Conservation (phyloP, 2,329 filamentous ascomycete species). For the Raffaelea albimanens region DNA sequence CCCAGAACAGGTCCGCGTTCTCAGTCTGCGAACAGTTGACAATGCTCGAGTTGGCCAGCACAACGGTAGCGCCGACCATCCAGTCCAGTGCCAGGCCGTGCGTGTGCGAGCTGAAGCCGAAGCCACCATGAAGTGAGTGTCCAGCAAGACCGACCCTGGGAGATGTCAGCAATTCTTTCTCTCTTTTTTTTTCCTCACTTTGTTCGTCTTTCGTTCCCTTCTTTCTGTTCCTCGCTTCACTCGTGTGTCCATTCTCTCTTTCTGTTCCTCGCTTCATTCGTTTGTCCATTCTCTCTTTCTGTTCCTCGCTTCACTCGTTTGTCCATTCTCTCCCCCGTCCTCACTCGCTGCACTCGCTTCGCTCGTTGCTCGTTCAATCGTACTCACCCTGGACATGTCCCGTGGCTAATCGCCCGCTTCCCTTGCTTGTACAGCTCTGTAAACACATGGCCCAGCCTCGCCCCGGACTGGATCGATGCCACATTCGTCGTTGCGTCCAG, state of each 20-base stretch:
- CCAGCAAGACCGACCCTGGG: constrained; percentile 28
- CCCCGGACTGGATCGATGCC: constrained; percentile 36
- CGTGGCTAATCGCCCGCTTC: constrained; percentile 34
- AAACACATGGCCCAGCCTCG: constrained; percentile 38
- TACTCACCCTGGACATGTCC: constrained; percentile 39
- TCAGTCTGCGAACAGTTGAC: constrained; percentile 22
- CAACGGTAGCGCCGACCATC: constrained; percentile 24
- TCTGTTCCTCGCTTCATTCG: too few species aligned
- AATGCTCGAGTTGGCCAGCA: constrained; percentile 24
- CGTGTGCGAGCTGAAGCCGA: constrained; percentile 26
- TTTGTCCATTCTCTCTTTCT: background rate
- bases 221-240: too few species aligned
- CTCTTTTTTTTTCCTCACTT: too few species aligned
- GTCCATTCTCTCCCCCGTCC: too few species aligned
- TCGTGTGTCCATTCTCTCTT: background rate
- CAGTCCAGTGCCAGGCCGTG: constrained; percentile 26
- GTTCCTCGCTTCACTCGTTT: too few species aligned
- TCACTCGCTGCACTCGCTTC: too few species aligned
- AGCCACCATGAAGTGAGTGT: constrained; percentile 30
- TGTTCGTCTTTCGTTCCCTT: too few species aligned
- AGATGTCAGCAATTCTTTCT: too few species aligned
- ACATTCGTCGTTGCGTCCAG: constrained; percentile 29
- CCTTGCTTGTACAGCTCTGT: constrained; percentile 27
- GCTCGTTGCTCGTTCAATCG: too few species aligned
- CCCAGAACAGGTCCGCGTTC: constrained; percentile 33